These are phyloP conservation scores for Kwoniella shivajii DNA, from an alignment of 1,284 basidiomycete genomes.

Conservation along the genomic window DNA sequence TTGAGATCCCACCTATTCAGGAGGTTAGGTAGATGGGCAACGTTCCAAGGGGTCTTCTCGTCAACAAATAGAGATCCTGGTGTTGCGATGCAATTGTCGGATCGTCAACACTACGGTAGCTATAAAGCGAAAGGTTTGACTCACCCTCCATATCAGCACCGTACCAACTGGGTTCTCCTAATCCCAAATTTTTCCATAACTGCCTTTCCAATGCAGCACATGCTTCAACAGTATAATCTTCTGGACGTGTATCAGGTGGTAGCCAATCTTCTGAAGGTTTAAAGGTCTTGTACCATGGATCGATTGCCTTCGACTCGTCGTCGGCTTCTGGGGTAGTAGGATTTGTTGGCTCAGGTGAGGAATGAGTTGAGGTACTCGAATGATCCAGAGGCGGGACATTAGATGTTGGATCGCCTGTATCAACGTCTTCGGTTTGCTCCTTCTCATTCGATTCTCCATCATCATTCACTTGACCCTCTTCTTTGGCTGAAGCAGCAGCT, in stretches of 20 bases:
- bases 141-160: constrained; percentile 89
- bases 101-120: not conserved
- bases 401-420: not conserved
- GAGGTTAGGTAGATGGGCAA: constrained; percentile 83
- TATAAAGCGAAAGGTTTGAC: constrained; percentile 1
- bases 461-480: constrained; percentile 14
- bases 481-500: constrained; percentile 60
- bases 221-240: constrained; percentile 81
- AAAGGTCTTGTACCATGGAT: constrained; percentile 67
- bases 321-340: constrained; percentile 34
- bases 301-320: constrained; percentile 13
- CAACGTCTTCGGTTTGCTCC: not conserved
- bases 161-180: constrained; percentile 81
- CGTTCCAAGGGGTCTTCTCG: constrained; percentile 85
- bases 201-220: constrained; percentile 85
- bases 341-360: constrained; percentile 31
- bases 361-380: constrained; percentile 36
- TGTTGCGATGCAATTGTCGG: constrained; percentile 1
- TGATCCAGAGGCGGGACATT: constrained; percentile 36
- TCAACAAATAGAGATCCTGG: constrained; percentile 80
- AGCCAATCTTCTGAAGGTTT: constrained; percentile 74
- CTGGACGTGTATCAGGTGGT: constrained; percentile 66
- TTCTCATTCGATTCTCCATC: constrained; percentile 2
- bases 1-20: constrained; percentile 75
- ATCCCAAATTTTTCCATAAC: constrained; percentile 87